A percentile compares a stretch with the other conserved stretches of the same genome.
phyloP scores from a whole-genome alignment of 768 basidiomycete genomes.

The Pilatotrama ljubarskyi region DNA sequence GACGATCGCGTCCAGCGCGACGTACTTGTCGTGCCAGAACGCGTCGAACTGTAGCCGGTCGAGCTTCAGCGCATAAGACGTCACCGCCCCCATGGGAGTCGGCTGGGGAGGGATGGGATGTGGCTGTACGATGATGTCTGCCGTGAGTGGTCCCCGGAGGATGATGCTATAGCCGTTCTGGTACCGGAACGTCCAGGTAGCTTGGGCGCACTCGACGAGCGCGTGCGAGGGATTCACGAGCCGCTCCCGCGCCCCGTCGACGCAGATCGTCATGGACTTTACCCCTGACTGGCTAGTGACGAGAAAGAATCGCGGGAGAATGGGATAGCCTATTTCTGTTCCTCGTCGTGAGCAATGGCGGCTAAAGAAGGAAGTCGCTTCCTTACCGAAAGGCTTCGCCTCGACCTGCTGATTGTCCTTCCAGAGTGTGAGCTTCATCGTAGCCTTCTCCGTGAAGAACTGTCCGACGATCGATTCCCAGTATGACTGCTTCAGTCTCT shows the following conservation, averaged over 20 bases:
- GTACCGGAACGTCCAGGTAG: constrained; percentile 83
- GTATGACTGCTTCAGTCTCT: constrained; percentile 66
- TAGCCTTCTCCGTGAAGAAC: constrained; percentile 69
- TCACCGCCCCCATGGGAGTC: constrained; percentile 4
- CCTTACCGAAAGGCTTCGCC: constrained; percentile 82
- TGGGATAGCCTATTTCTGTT: constrained; percentile 76
- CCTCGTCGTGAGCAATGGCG: neutral
- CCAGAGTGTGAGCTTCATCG: constrained; percentile 85
- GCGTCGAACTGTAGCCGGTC: constrained; percentile 77
- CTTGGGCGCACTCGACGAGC: constrained; percentile 69
- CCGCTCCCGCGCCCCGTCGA: constrained; percentile 78
- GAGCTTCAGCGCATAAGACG: constrained; percentile 53
- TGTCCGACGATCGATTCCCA: constrained; percentile 68
- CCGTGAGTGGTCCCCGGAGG: constrained; percentile 72
- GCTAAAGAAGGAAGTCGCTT: neutral
- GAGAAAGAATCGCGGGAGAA: constrained; percentile 81
- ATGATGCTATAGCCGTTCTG: constrained; percentile 77
- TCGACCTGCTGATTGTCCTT: constrained; percentile 78
- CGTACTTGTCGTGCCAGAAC: constrained; percentile 69
- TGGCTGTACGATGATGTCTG: constrained; percentile 50
- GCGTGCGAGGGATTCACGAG: constrained; percentile 44
- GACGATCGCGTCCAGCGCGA: constrained; percentile 61
- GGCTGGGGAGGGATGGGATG: constrained; percentile 17
- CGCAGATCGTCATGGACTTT: constrained; percentile 75
- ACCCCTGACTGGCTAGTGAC: constrained; percentile 85